Conservation (phyloP, 2,329 filamentous ascomycete genomes). For the Cladosporium sp. region DNA sequence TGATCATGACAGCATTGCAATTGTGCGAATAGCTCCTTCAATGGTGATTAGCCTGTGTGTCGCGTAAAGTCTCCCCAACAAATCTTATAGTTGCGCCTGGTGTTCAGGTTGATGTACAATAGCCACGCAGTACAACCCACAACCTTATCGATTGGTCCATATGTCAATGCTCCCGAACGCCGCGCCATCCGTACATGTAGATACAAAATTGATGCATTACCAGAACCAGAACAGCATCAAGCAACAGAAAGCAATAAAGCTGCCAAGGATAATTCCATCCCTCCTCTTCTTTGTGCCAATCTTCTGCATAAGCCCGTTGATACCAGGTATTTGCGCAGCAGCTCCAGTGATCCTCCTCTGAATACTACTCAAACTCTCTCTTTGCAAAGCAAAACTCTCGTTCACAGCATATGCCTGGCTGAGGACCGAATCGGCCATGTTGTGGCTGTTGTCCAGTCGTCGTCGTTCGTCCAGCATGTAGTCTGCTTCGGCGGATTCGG, state of each 20-base stretch:
- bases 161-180: slow-evolving; percentile 3
- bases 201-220: slow-evolving; percentile 35
- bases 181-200: not conserved
- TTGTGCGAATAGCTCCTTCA: too few species aligned
- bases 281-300: slow-evolving; percentile 94
- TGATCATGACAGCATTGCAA: not conserved
- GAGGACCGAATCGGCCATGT: slow-evolving; percentile 82
- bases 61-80: too few species aligned
- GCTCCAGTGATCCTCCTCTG: slow-evolving; percentile 86
- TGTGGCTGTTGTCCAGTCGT: slow-evolving; percentile 83
- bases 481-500: slow-evolving; percentile 79
- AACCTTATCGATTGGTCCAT: not conserved
- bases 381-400: slow-evolving; percentile 80
- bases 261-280: slow-evolving; percentile 88
- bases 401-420: slow-evolving; percentile 96
- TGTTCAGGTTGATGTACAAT: not conserved
- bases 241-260: slow-evolving; percentile 89
- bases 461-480: slow-evolving; percentile 93
- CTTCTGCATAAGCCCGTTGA: slow-evolving; percentile 85
- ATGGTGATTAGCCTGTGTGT: too few species aligned
- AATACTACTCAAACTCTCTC: slow-evolving; percentile 82
- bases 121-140: not conserved
- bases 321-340: slow-evolving; percentile 84
- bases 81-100: not conserved
- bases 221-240: slow-evolving; percentile 77